These are phyloP conservation scores for Arthroderma uncinatum DNA, from an alignment of 2,329 filamentous ascomycete genomes.

Conservation along the genomic window DNA sequence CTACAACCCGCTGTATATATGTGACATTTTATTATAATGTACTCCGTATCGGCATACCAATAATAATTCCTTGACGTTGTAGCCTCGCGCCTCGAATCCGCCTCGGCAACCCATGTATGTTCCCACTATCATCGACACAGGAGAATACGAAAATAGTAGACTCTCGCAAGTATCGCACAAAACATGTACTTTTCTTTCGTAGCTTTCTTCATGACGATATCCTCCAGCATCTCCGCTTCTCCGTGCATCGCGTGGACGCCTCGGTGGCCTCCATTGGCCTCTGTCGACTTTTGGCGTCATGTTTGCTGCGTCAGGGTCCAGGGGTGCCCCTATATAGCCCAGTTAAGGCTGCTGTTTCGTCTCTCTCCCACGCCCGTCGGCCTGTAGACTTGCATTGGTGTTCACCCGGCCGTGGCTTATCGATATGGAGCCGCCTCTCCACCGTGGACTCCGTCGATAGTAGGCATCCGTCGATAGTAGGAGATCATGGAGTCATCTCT, in stretches of 20 bases:
- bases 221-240: neutral
- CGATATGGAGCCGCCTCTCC: neutral
- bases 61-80: too few relatives aligned
- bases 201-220: neutral
- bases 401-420: neutral
- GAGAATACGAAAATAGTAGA: too few relatives aligned
- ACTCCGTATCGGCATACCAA: neutral
- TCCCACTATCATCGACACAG: too few relatives aligned
- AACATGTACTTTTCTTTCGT: neutral
- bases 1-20: constrained; percentile 1
- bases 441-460: neutral
- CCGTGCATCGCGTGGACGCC: neutral
- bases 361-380: neutral
- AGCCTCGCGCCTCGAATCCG: too few relatives aligned
- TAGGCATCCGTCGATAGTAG: too few relatives aligned
- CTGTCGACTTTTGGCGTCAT: neutral
- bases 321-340: too few relatives aligned
- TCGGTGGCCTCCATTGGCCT: neutral
- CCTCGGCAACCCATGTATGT: neutral
- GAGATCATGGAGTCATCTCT: too few relatives aligned
- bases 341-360: neutral
- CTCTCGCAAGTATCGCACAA: too few relatives aligned
- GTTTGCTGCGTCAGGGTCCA: too few relatives aligned
- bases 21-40: neutral
- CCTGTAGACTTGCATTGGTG: neutral